Base-by-base conservation (phyloP, 2,329 filamentous ascomycete genomes). In the Hyphodiscus sp. region DNA sequence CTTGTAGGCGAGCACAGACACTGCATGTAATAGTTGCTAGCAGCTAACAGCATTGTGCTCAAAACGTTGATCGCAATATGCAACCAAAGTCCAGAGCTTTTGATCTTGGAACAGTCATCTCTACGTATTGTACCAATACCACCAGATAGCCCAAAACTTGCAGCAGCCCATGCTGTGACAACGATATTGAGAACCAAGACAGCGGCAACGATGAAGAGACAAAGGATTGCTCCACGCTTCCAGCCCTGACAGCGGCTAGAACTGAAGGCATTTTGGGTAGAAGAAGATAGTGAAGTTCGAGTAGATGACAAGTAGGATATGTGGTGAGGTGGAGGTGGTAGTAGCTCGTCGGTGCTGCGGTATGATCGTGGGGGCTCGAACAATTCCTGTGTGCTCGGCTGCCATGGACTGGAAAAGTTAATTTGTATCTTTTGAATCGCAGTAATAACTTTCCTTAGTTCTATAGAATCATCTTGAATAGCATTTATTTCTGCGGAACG, bases 11-110 rank as follows among this genome's bases (percentile, higher is more conserved):
- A 71, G 11, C 67, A 71, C 15, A 81, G 63, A 15, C 73, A 68
- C 56, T 81, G 78, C 75, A 79, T 79, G 53, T 70, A 73, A 55
- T 76, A 78, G 59, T 78, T 79, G 44, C 73, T 75, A 2, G 73
- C 73, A 5, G 70, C 69, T 0, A 79, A 69, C 20, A 79, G 55
- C 1, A 69, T 55, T 0, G 75, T 76, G 47, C 73, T 71, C 11
- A 77, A 59, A 1, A 70, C 53, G 63, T 80, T 80, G 63, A 80
- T 73, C 2, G 70, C 52, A 16, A 79, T 58, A 61, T 79, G 76
- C 0, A 75, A 54, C 43, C 58, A 57, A 0, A 66, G 45, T 42
- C 56, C 56, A 8, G 51, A 47, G 16, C 29, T 30, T 38, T 57
- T 58, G 20, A 58, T 50, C 2, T 30, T 20, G n/a, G 41, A 38